A percentile compares a stretch with the other conserved stretches of the same genome.
phyloP scores from a whole-genome alignment of 441 rosid genomes.

The Daphne laureola region DNA sequence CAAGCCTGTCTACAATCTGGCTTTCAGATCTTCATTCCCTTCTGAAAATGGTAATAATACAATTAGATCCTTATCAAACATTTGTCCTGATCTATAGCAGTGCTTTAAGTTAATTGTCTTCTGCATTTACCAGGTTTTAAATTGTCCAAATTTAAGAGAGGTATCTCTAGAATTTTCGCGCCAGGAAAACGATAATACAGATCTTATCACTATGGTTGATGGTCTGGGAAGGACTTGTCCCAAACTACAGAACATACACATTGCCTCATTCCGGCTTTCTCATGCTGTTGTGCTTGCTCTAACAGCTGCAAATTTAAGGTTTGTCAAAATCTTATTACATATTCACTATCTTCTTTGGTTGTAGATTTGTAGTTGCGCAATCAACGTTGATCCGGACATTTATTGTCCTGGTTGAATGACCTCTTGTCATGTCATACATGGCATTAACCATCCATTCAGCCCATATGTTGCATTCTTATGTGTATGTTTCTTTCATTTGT shows the following conservation, averaged over 20 bases:
- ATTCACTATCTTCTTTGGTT: too few species aligned
- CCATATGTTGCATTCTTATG: neutral
- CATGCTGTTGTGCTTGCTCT: conserved; percentile 78
- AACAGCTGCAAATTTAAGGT: conserved; percentile 79
- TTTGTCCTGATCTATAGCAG: neutral
- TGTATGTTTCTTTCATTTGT: conserved; percentile 15
- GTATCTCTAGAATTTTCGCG: conserved; percentile 73
- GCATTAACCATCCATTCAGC: too few species aligned
- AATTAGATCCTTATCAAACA: neutral
- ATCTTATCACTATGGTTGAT: conserved; percentile 56
- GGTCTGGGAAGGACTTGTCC: conserved; percentile 68
- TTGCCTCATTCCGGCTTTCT: conserved; percentile 73
- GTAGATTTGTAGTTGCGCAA: too few species aligned
- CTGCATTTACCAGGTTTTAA: conserved; percentile 36
- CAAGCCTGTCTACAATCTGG: conserved; percentile 81
- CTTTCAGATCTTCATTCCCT: conserved; percentile 75
- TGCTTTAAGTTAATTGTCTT: conserved; percentile 4
- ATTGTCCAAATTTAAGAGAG: conserved; percentile 78
- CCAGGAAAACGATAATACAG: conserved; percentile 71
- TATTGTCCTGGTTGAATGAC: too few species aligned
- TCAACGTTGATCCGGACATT: too few species aligned
- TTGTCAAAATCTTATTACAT: conserved; percentile 12
- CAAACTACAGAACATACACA: conserved; percentile 70
- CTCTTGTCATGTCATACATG: too few species aligned
- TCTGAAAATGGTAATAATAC: conserved; percentile 60